These are phyloP conservation scores for Zalaria sp. DNA, from an alignment of 2,329 filamentous ascomycete genomes.

Conservation along the genomic window DNA sequence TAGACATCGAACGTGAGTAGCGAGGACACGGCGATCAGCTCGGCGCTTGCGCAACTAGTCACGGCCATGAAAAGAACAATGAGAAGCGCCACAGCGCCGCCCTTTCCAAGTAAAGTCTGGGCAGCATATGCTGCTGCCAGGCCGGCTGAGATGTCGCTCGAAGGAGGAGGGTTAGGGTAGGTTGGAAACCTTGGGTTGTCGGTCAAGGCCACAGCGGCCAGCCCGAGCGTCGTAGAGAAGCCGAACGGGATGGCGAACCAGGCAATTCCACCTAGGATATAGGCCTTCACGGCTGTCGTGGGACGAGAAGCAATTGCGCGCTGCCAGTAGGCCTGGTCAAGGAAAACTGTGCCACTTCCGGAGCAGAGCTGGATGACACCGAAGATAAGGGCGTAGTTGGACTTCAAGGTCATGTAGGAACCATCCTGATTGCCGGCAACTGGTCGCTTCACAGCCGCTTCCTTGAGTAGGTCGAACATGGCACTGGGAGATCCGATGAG, in stretches of 20 bases:
- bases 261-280: constrained; percentile 28
- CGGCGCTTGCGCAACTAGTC: constrained; percentile 16
- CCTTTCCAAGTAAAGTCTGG: constrained; percentile 11
- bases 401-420: constrained; percentile 26
- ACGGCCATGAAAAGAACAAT: constrained; percentile 16
- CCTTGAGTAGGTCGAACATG: constrained; percentile 26
- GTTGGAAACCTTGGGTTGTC: constrained; percentile 29
- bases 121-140: constrained; percentile 11
- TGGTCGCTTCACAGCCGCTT: constrained; percentile 21
- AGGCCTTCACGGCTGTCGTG: constrained; percentile 22
- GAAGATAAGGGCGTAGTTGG: constrained; percentile 26
- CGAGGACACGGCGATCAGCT: constrained; percentile 25
- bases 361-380: constrained; percentile 28
- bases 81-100: constrained; percentile 11
- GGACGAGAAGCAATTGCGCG: constrained; percentile 27
- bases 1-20: constrained; percentile 27
- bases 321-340: constrained; percentile 33
- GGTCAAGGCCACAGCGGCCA: constrained; percentile 30
- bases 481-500: constrained; percentile 23
- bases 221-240: constrained; percentile 31
- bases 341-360: constrained; percentile 13
- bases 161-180: constrained; percentile 14
- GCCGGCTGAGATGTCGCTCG: constrained; percentile 11
- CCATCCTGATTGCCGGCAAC: constrained; percentile 25
- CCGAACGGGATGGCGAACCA: constrained; percentile 36